Percentiles rank a stretch among this genome's conserved stretches.
Conservation (phyloP, 306 rosid genomes). For the Cucurbita moschata region DNA sequence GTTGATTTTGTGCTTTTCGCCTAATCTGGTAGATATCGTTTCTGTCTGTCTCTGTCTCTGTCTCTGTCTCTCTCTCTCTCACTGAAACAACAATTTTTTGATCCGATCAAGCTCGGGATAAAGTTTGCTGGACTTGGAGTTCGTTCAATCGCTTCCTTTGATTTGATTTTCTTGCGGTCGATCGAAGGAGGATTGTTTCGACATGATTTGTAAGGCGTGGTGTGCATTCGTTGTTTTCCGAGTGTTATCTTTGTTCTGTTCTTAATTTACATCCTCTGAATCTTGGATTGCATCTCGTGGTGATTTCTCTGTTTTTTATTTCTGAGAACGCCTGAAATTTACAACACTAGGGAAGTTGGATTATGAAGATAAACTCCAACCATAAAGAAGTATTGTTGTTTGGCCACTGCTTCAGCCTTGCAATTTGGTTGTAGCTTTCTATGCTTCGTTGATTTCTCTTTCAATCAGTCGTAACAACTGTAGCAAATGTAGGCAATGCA, state of each 20-base stretch:
- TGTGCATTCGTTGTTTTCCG: not conserved
- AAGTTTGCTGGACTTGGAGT: not conserved
- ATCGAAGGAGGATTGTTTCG: not conserved
- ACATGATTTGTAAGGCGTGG: not conserved
- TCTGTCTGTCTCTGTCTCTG: too few species aligned
- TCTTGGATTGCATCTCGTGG: not conserved
- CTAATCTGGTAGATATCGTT: not conserved
- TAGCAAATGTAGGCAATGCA: not conserved
- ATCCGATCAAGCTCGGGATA: not conserved
- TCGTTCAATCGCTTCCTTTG: not conserved
- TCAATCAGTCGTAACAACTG: not conserved
- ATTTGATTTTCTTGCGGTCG: not conserved
- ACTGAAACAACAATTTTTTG: not conserved
- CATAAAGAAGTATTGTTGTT: not conserved
- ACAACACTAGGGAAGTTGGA: not conserved
- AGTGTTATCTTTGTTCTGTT: not conserved
- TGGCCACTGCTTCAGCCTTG: too few species aligned
- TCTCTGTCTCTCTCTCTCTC: not conserved
- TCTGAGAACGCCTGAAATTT: not conserved
- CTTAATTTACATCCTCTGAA: not conserved
- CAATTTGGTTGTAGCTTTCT: too few species aligned
- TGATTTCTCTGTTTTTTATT: not conserved
- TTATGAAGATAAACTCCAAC: not conserved
- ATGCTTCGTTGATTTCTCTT: not conserved
- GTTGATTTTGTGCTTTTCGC: not conserved